phyloP scores from a whole-genome alignment of 495 filamentous ascomycete species.

The Aspergillus funiculosus region DNA sequence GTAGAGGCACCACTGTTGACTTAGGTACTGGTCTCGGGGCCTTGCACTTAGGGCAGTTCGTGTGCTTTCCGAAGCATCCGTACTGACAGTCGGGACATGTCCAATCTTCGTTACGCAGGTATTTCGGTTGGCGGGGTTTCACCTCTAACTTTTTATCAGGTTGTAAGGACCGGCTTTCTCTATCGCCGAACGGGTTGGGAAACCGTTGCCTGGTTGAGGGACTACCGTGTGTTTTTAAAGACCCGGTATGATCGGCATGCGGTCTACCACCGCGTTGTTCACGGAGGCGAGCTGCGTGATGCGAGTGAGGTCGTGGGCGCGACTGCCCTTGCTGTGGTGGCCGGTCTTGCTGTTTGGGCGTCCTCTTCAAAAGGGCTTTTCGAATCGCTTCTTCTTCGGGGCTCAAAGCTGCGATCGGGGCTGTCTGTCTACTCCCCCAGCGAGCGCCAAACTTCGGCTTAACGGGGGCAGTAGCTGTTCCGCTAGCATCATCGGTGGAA shows the following conservation, averaged over 20 bases:
- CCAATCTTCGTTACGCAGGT: background rate
- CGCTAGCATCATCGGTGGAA: slow-evolving; percentile 8
- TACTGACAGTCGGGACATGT: slow-evolving; percentile 22
- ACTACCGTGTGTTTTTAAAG: background rate
- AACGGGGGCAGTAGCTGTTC: background rate
- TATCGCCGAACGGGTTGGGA: background rate
- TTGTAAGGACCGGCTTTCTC: slow-evolving; percentile 12
- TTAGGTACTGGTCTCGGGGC: too few relatives aligned
- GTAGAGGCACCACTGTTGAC: too few relatives aligned
- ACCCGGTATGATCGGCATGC: too few relatives aligned
- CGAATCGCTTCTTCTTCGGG: slow-evolving; percentile 34
- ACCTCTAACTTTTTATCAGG: slow-evolving; percentile 11
- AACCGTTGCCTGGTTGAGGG: background rate
- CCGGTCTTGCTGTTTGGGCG: slow-evolving; percentile 2
- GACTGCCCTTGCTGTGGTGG: background rate
- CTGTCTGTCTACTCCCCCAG: slow-evolving; percentile 18
- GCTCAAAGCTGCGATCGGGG: slow-evolving; percentile 26
- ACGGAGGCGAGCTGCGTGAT: background rate
- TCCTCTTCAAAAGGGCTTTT: slow-evolving; percentile 24
- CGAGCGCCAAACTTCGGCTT: slow-evolving; percentile 19
- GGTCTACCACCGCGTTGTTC: too few relatives aligned
- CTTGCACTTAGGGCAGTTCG: slow-evolving; percentile 29
- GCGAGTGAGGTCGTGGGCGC: background rate
- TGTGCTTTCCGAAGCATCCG: slow-evolving; percentile 21
- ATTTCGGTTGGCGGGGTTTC: background rate